phyloP scores from a whole-genome alignment of 139 green algal genomes.

The Tetraselmis chui region DNA sequence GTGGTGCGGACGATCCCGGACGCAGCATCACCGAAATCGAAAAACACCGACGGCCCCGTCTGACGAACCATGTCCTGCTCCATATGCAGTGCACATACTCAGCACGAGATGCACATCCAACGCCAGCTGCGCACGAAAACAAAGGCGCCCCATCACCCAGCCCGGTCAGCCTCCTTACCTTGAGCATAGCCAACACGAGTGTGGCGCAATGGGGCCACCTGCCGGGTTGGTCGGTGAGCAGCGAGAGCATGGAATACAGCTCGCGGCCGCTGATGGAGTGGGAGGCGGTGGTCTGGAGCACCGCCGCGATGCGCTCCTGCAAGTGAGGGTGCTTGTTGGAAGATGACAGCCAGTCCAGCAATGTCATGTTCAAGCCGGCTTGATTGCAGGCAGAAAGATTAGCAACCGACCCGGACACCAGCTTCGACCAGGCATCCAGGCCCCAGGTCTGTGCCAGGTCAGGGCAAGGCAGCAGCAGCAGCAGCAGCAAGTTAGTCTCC shows the following conservation, averaged over 20 bases:
- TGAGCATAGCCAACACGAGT: neutral
- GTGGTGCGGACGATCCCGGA: conserved; percentile 21
- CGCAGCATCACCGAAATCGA: conserved; percentile 21
- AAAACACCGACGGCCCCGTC: conserved; percentile 29
- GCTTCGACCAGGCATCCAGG: conserved; percentile 17
- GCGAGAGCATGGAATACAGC: neutral
- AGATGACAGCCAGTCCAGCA: conserved; percentile 30
- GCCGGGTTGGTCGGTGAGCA: neutral
- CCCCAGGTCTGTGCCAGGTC: conserved; percentile 15
- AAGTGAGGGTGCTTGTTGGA: neutral
- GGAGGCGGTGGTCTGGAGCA: conserved; percentile 29
- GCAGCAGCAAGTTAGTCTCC: no score
- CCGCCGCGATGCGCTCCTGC: conserved; percentile 17
- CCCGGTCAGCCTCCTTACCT: no score
- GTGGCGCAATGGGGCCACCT: neutral
- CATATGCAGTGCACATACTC: no score
- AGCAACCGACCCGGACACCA: conserved; percentile 25
- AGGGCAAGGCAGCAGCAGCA: no score
- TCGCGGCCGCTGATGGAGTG: conserved; percentile 29
- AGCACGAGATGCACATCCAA: no score
- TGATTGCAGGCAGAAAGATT: conserved; percentile 32
- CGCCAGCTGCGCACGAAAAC: no score
- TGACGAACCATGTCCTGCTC: conserved; percentile 25
- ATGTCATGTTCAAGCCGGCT: conserved; percentile 21
- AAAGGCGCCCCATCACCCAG: no score